Evolutionary conservation across 306 rosid species (phyloP), one percentile per base, ranked within the genome.

Genomic region (Begonia masoniana): DNA sequence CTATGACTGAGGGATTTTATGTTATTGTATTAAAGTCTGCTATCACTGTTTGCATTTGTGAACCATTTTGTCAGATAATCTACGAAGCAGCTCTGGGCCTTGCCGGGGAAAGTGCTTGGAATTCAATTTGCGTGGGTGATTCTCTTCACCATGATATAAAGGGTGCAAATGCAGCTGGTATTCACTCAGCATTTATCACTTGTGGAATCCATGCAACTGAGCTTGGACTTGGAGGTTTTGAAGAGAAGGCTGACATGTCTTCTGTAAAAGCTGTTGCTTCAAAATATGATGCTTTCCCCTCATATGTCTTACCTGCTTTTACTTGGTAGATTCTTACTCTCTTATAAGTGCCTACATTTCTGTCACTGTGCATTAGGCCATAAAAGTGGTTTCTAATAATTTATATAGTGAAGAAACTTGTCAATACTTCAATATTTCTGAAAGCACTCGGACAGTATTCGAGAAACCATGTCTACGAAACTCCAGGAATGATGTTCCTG

Each of bases 81-180:
- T 85, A 89, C 69, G 50, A 78, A 68, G 61, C 94, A 41, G 95
- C 91, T 10, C 72, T 89, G 83, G 79, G 77, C 42, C 74, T 85
- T 74, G 81, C 78, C 23, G 78, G 92, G 26, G 75, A 77, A 31
- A 77, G 82, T 62, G 80, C 67, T 57, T 71, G 72, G 35, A 85
- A 89, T 23, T 76, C 79, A 17, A 67, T 89, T 52, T 87, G 95
- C 2, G 94, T 89, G 10, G 97, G 97, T 15, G 97, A 89, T 64
- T 89, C 97, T 63, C 85, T 85, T 21, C 94, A 89, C 69, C 97
- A 89, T 58, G 97, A 89, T 73, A 85, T 89, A 31, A 89, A 82
- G 81, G 95, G 97, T 14, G 95, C 95, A 16, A 89, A 89, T 71
- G 83, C 76, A 47, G 81, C 85, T 31, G 84, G 87, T 64, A 71